Base-by-base conservation (phyloP, 805 yeast genomes). In the Wickerhamomyces tratensis region DNA sequence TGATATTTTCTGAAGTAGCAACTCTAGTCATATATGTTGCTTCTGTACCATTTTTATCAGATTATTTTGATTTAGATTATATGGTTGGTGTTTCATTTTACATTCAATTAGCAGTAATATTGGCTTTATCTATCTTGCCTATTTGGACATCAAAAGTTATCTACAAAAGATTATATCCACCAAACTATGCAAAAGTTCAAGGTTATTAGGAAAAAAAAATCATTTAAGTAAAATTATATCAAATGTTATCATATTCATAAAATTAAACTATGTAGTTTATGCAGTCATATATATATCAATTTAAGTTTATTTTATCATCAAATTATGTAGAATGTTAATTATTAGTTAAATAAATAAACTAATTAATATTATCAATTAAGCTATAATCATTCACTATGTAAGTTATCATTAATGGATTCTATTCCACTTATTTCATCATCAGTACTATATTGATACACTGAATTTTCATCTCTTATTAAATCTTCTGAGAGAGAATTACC, bases 101-200 rank as follows among this genome's bases (percentile, higher is more conserved):
- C 44, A 87, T 95, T 83, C 89, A 85, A 57, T 61, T 76, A 7
- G 61, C 71, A 3, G 65, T 82, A 8, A 80, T 86, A 11, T 63
- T 89, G 36, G 69, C 77, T 0, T 65, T 86, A 5, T 82, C 96
- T 7, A 67, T 91, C 44, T 62, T 87, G 34, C 98, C 98, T 0
- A 94, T 91, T 2, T 91, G 96, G 96, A 65, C 82, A 2, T 79
- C 81, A 4, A 86, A 86, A 61, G 70, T 84, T 5, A 65, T 91
- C 14, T 79, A 82, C 56, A 73, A 95, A 48, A 78, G 69, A 47
- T 61, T 93, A 43, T 77, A 88, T 51, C 98, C 98, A 4, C 98
- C 98, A 31, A 87, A 86, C 56, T 93, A 93, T 61, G 97, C 97
- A 8, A 93, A 93, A 61, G 98, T 93, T 36, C 98, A 89, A 60